Base-by-base conservation (phyloP, 768 basidiomycete species). In the Calocera viscosa region DNA sequence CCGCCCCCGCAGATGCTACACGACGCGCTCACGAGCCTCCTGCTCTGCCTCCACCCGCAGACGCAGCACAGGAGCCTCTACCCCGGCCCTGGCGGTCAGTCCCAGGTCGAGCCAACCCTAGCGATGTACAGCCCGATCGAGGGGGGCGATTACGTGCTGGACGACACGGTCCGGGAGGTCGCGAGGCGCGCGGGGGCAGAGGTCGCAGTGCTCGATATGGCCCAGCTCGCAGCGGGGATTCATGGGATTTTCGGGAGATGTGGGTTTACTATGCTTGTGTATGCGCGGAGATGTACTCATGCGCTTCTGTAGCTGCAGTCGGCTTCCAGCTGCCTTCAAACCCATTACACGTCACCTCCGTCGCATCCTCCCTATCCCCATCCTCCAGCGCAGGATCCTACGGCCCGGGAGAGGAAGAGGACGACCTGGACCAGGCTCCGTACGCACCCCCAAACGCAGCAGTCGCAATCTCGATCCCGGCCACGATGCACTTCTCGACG, bases 61-160 rank as follows among this genome's bases (percentile, higher is more conserved):
- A 87, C 86, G 2, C 91, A 93, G 73, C 84, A 90, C 69, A 82
- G 84, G 22, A 86, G 90, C 14, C 78, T 84, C 0, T 86, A 86
- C 75, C 68, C 83, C 16, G 77, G 86, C 11, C 75, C 80, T 1
- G 73, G 81, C 5, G 83, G 82, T 17, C 28, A 47, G 17, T 79
- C 83, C 30, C 81, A 83, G 0, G 72, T 84, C 33, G 91, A 94
- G 73, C 92, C 92, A 2, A 90, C 89, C 0, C 78, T 94, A n/a
- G 89, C 85, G 0, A 76, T 94, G 2, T 92, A 90, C 75, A 91
- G 89, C 69, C 94, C 94, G 5, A 87, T 91, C 67, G 87, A 89
- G 74, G 94, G 94, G 35, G 91, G 90, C 3, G 87, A 91, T 69
- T 86, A 89, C 74, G 81, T 94, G 26, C 80, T 94, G 24, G 88